Conservation (phyloP, 2,329 filamentous ascomycete genomes). For the Alternaria ethzedia region DNA sequence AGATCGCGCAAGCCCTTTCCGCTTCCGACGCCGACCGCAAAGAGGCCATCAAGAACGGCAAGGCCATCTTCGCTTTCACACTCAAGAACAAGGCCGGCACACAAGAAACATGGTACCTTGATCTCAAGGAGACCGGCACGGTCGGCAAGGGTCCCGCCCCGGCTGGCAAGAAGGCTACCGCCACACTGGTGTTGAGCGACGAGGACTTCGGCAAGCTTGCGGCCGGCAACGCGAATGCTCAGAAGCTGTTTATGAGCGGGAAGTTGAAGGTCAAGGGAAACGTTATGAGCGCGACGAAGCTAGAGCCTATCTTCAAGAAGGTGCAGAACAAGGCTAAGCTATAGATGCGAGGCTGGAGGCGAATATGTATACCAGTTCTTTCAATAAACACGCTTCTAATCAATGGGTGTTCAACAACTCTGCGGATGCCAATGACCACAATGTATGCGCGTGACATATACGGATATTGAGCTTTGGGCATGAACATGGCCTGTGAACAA, state of each 20-base stretch:
- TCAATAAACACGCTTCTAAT: background rate
- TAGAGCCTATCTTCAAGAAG: constrained; percentile 75
- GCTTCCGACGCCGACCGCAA: constrained; percentile 75
- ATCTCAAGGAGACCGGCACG: constrained; percentile 87
- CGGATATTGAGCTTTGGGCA: background rate
- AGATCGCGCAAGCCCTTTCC: constrained; percentile 75
- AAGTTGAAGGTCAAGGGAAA: constrained; percentile 99
- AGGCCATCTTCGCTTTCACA: constrained; percentile 87
- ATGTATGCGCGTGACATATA: background rate
- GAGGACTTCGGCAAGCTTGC: constrained; percentile 86
- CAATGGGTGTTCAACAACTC: fast-evolving
- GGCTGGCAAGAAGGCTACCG: constrained; percentile 78
- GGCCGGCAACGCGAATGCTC: constrained; percentile 87
- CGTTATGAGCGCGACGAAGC: constrained; percentile 97
- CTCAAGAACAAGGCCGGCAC: constrained; percentile 86
- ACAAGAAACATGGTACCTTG: constrained; percentile 89
- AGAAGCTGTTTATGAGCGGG: constrained; percentile 96
- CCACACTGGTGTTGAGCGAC: constrained; percentile 85
- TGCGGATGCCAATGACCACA: background rate
- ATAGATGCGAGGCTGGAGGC: constrained; percentile 22
- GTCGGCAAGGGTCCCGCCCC: constrained; percentile 77
- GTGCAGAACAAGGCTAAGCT: constrained; percentile 47
- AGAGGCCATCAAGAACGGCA: constrained; percentile 88
- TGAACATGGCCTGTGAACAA: background rate
- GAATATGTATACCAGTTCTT: background rate